Base-by-base conservation (phyloP, 2,329 filamentous ascomycete species). In the Lachnellula cervina region DNA sequence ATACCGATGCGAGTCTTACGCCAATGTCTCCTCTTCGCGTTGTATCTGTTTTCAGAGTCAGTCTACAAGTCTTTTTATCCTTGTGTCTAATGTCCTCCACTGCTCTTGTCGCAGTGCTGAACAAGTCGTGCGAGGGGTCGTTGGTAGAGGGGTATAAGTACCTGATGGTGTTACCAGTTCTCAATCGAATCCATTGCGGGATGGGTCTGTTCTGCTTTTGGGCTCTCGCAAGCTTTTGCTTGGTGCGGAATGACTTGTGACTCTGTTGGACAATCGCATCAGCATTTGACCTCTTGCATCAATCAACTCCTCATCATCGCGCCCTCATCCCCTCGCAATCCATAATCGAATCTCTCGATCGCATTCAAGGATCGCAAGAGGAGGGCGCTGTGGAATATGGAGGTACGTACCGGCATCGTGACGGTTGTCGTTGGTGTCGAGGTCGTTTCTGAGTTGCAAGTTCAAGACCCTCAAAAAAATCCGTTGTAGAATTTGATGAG, bases 131-230 rank as follows among this genome's bases (percentile, higher is more conserved):
- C 2, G 37, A 9, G 5, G 32, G 34, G 23, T 14, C 57, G 52
- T 49, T 47, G 35, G 28, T 35, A 21, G 28, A 47, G 19, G 56
- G 55, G 46, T 38, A 48, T 47, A 49, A 45, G 59, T 90, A 99
- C 94, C 93, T 89, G 83, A 99, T 97, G 80, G 92, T 97, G 87
- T 99, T 99, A 80, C 87, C 88, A 73, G 94, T 97, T 78, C 93
- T 88, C 74, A 99, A 87, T 77, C 94, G 89, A 77, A 99, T 97
- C 94, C 94, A 99, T 85, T 99, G 94, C 68, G 94, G 94, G 77
- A 99, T 97, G 71, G 94, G 94, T 77, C 94, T 89, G 88, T 99
- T 99, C 85, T 97, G 93, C 87, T 96, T 97, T 86, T 97, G 93
- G 77, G 94, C 94, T 86, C 93, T 97, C 76, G 94, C 94, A 83